A percentile compares a stretch with the other conserved stretches of the same genome.
These are phyloP conservation scores for Oropetium thomaeum DNA, from an alignment of 176 grass and related monocot species.

Conservation along the genomic window DNA sequence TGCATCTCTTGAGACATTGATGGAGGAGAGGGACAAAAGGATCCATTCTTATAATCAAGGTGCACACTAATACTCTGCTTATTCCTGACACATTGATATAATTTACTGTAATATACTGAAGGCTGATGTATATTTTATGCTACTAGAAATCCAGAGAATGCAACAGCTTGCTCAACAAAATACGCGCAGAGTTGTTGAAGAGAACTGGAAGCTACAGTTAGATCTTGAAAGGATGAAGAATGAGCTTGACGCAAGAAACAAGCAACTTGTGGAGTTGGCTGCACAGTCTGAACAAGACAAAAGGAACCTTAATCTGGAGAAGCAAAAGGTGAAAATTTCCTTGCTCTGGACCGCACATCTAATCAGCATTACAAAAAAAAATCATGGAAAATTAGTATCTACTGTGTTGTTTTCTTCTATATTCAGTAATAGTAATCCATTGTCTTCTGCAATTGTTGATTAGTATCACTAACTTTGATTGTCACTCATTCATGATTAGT, in stretches of 20 bases:
- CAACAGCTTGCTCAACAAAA: slow-evolving; percentile 52
- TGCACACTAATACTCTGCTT: background rate
- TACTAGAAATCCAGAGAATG: slow-evolving; percentile 70
- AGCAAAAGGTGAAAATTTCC: slow-evolving; percentile 34
- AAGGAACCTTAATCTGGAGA: slow-evolving; percentile 50
- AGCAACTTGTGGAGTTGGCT: slow-evolving; percentile 50
- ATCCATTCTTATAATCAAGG: slow-evolving; percentile 49
- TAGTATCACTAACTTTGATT: background rate
- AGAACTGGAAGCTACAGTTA: slow-evolving; percentile 49
- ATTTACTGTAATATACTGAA: background rate
- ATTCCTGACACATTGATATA: slow-evolving; percentile 1
- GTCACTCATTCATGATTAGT: background rate
- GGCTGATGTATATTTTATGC: background rate
- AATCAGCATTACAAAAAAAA: background rate
- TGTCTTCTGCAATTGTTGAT: background rate
- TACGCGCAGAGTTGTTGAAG: slow-evolving; percentile 45
- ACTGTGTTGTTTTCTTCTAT: background rate
- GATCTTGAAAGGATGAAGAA: slow-evolving; percentile 56
- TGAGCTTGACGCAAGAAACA: slow-evolving; percentile 50
- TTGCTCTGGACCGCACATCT: background rate
- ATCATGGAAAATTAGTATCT: background rate
- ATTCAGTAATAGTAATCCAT: background rate
- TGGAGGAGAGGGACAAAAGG: slow-evolving; percentile 39
- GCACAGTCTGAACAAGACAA: slow-evolving; percentile 45
- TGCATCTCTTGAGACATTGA: slow-evolving; percentile 36